Evolutionary conservation across 345 rosid species (phyloP).

Genomic region (Eutrema heterophyllum): DNA sequence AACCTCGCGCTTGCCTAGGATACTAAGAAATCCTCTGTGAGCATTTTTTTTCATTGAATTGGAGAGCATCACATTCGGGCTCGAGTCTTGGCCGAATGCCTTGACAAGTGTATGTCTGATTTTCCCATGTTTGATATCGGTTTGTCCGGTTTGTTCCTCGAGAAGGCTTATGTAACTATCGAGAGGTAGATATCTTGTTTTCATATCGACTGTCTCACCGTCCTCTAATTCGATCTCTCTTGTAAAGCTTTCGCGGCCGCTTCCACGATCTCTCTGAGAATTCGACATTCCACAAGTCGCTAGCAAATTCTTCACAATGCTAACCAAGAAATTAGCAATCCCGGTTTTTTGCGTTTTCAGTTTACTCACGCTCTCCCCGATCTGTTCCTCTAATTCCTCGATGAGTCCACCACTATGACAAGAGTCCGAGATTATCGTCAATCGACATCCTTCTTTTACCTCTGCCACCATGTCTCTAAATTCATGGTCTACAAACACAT

Average conservation of each 20-base stretch:
- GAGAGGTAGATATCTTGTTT: conserved; percentile 12
- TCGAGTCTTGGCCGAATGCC: conserved; percentile 19
- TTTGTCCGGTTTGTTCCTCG: conserved; percentile 14
- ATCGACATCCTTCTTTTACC: background rate
- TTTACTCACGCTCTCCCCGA: conserved; percentile 9
- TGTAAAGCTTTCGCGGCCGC: background rate
- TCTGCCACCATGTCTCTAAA: conserved; percentile 15
- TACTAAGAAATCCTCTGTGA: background rate
- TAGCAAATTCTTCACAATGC: conserved; percentile 37
- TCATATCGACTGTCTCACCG: conserved; percentile 2
- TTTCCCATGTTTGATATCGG: background rate
- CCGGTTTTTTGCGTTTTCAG: conserved; percentile 15
- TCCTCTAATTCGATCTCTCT: background rate
- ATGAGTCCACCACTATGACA: conserved; percentile 36
- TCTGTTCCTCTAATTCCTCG: conserved; percentile 24
- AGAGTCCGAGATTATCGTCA: conserved; percentile 29
- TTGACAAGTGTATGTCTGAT: conserved; percentile 16
- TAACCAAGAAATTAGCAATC: conserved; percentile 41
- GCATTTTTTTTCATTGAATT: background rate
- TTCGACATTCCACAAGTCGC: conserved; percentile 52
- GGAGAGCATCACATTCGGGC: background rate
- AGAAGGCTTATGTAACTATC: conserved; percentile 16
- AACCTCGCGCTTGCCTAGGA: background rate
- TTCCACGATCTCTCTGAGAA: background rate
- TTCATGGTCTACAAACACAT: conserved; percentile 20